Evolutionary conservation across 352 stramenopile genomes (phyloP), one percentile per base, ranked within the genome.

Genomic region (Phytophthora crassamura): DNA sequence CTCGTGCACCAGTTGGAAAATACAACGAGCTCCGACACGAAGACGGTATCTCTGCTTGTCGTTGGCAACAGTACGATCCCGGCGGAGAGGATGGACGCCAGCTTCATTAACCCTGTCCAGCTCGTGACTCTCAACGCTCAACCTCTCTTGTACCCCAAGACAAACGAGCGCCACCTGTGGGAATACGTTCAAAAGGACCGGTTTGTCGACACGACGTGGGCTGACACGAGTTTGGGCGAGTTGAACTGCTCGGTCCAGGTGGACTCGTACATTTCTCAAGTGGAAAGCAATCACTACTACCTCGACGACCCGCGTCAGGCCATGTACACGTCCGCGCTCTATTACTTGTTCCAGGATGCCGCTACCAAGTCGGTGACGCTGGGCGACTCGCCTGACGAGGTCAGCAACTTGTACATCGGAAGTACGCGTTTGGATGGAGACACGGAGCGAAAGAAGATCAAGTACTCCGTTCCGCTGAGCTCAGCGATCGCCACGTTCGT

Each of bases 251-350:
- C 74, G 9, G 56, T 72, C 7, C 59, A 84, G 3, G 67, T 80
- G 15, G 79, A 88, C 42, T 80, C 79, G 58, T 88, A 74, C 55
- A 59, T 89, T 20, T 22, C 34, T 2, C 77, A 86, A 39, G 18
- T 86, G 35, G 62, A 82, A 16, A 30, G 30, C 4, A 89, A 89
- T 47, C 49, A 79, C 41, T 86, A 77, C 58, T 84, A 69, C 33
- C 5, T 84, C 10, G 68, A 86, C 7, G 54, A 74, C 12, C 71
- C 77, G 3, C 47, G 82, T 5, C 80, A 86, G 51, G 40, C 60
- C 0, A 67, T 83, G 61, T 86, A 86, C 64, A 86, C 74, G 14
- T 75, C 78, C 7, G 74, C 71, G 48, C 45, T 89, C 9, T 84
- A 80, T 41, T 89, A 82, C 42, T 25, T 89, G 16, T 81, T 86